Percentiles rank a stretch among this genome's conserved stretches.
Evolutionary conservation across 208 protist species (phyloP).

Genomic region (Crithidia brevicula): DNA sequence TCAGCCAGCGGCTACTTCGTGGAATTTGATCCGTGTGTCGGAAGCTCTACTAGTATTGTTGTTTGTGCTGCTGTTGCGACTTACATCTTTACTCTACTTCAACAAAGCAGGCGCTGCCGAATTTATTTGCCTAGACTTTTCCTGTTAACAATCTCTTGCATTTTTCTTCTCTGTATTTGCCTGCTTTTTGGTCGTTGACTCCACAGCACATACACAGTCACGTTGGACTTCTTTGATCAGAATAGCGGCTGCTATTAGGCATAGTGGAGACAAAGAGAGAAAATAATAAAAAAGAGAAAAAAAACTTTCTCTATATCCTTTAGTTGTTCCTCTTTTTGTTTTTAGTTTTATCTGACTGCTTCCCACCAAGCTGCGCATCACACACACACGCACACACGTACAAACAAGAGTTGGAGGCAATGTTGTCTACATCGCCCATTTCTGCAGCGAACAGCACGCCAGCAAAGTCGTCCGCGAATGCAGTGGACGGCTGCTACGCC

Average conservation of each 20-base stretch:
- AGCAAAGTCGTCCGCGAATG: background rate
- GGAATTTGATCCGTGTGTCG: no score
- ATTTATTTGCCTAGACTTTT: no score
- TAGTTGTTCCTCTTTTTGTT: background rate
- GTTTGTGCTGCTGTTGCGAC: no score
- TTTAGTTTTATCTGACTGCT: background rate
- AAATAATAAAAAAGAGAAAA: background rate
- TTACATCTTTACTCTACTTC: no score
- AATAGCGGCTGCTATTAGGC: no score
- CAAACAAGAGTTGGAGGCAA: background rate
- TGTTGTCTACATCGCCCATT: conserved; percentile 3
- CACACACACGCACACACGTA: background rate
- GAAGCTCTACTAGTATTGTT: no score
- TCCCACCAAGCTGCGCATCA: background rate
- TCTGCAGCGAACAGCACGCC: conserved; percentile 1
- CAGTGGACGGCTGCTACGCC: conserved; percentile 22
- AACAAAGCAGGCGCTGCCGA: no score
- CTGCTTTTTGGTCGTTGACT: background rate
- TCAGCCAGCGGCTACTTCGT: no score
- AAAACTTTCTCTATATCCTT: background rate
- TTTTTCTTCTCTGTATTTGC: no score
- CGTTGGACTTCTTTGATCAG: no score
- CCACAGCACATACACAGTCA: background rate
- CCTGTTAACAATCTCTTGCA: no score
- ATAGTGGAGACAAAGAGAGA: background rate